Conservation (phyloP, 2,329 filamentous ascomycete genomes). For the Trichoderma sp. region DNA sequence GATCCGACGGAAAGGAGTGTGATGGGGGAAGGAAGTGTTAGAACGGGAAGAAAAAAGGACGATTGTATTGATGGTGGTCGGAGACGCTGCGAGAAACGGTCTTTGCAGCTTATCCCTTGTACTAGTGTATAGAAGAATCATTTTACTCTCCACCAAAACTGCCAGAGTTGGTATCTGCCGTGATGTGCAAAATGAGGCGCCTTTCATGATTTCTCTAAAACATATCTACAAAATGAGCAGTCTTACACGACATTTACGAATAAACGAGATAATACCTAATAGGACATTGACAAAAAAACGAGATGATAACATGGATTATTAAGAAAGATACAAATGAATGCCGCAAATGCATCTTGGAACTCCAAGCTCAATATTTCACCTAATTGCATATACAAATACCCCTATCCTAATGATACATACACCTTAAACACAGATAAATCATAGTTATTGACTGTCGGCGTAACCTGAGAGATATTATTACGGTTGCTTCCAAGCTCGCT, state of each 20-base stretch:
- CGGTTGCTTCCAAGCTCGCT: background rate
- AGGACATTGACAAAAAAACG: background rate
- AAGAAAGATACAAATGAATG: background rate
- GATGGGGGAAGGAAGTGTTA: background rate
- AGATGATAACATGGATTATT: background rate
- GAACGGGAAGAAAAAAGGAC: background rate
- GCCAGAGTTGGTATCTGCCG: background rate
- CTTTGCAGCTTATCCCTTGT: slow-evolving; percentile 30
- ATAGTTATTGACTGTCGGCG: background rate
- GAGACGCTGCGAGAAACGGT: slow-evolving; percentile 2
- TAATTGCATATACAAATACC: background rate
- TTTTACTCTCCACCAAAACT: slow-evolving; percentile 21
- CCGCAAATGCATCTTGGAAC: background rate
- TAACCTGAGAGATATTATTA: background rate
- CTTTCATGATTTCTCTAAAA: background rate
- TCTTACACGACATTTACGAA: background rate
- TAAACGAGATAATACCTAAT: background rate
- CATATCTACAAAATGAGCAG: background rate
- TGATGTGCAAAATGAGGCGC: background rate
- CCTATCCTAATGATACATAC: slow-evolving; percentile 9
- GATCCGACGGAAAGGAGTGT: background rate
- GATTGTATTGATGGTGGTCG: slow-evolving; percentile 20
- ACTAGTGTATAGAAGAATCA: slow-evolving; percentile 43
- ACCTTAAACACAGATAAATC: background rate
- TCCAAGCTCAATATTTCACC: background rate